Percentiles rank a stretch among this genome's conserved stretches.
Evolutionary conservation across 225 moss, liverwort and hornwort genomes (phyloP).

Genomic region (Sphagnum contortum): DNA sequence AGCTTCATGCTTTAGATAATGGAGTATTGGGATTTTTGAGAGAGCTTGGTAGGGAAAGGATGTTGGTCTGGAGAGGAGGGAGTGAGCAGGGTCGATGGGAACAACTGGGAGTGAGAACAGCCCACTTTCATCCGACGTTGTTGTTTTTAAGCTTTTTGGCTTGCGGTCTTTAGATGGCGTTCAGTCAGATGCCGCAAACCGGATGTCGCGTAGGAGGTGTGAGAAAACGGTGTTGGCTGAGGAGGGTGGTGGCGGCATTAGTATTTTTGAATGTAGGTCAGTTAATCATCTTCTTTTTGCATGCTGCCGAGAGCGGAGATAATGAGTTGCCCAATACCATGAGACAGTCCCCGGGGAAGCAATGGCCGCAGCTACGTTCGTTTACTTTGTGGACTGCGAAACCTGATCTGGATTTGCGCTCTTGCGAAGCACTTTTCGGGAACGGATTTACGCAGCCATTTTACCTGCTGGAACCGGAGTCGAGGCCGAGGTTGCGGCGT

Average conservation of each 20-base stretch:
- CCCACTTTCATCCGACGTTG: too few species aligned
- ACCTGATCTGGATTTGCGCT: constrained; percentile 23
- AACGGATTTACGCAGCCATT: constrained; percentile 70
- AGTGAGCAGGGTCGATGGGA: too few species aligned
- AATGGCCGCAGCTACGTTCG: constrained; percentile 65
- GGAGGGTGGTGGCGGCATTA: constrained; percentile 28
- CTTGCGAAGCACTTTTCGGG: constrained; percentile 88
- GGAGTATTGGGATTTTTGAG: too few species aligned
- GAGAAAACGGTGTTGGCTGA: constrained; percentile 13
- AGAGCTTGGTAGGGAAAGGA: too few species aligned
- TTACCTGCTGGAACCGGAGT: constrained; percentile 30
- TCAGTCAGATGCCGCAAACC: constrained; percentile 29
- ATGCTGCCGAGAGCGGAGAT: not conserved
- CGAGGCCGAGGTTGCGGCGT: constrained; percentile 10
- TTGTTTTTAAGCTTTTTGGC: too few species aligned
- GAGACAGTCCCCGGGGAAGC: constrained; percentile 23
- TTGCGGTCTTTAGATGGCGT: constrained; percentile 16
- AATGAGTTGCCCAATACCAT: not conserved
- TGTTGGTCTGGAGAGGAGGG: too few species aligned
- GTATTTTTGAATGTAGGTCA: constrained; percentile 39
- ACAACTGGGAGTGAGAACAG: too few species aligned
- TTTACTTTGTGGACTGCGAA: constrained; percentile 56
- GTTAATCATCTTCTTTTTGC: constrained; percentile 20
- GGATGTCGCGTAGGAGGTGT: constrained; percentile 22
- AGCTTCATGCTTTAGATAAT: too few species aligned